Evolutionary conservation across 768 basidiomycete species (phyloP), one percentile per base, ranked within the genome.

Genomic region (Rhizopogon sp.): DNA sequence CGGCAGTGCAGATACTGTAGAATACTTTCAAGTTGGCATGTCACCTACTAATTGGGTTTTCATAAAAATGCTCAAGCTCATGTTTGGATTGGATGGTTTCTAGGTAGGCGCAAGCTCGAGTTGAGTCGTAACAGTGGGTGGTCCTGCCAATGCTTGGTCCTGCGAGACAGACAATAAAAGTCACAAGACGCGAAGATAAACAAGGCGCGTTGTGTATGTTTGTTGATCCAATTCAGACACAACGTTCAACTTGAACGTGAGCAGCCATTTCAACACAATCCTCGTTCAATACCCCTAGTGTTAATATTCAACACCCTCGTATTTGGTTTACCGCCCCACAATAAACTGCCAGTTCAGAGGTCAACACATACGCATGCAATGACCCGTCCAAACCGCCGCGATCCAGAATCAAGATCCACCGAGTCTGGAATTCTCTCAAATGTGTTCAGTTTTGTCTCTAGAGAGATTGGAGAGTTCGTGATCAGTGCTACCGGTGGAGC

Each of bases 391-490:
- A 22, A 7, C 52, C 45, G 29, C 45, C 3, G 33, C 11, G 17
- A 39, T 43, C 41, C n/a, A 10, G 25, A 29, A 29, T 29, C 39
- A 13, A 43, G 35, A 16, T 29, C 3, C 42, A 44, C 14, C 17
- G 45, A 33, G 13, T 31, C 31, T 44, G 81, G 84, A 41, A 61
- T 87, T 2, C 60, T 88, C 20, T 81, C 84, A 1, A 82, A 81
- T 58, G 84, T 90, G 5, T 76, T 90, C 59, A 78, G 72, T 66
- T 88, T 84, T 65, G 80, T 92, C 5, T 81, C 87, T 10, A 76
- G 81, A 49, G 89, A 92, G 66, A 64, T 90, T 39, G 82, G 82
- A 44, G 82, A 83, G 10, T 91, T 92, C 66, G 76, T 90, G 25
- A 70, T 78, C 17, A 85, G 74, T 61, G 89, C 89, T 46, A 81